Percentiles rank a stretch among this genome's conserved stretches.
Evolutionary conservation across 176 grass and related monocot species (phyloP).

Genomic region (Elaeis guineensis): DNA sequence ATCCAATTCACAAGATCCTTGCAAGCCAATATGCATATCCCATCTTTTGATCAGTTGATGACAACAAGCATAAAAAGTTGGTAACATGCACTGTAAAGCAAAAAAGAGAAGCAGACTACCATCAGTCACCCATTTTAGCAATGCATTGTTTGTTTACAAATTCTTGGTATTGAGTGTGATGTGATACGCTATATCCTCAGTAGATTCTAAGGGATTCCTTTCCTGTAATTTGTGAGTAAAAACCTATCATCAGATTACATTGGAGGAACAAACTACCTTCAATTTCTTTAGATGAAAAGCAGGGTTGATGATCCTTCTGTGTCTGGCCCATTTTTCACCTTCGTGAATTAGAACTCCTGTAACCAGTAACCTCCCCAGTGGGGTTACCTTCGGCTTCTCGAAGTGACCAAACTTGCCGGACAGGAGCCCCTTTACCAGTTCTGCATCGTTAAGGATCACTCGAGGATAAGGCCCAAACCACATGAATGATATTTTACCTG

Average conservation of each 20-base stretch:
- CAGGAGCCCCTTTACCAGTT: too few species aligned
- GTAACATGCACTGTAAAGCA: constrained; percentile 50
- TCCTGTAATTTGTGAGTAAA: too few species aligned
- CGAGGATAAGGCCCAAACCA: not conserved
- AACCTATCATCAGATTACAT: too few species aligned
- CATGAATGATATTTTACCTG: not conserved
- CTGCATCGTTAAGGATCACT: too few species aligned
- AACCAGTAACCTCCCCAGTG: constrained; percentile 19
- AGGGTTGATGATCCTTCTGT: constrained; percentile 72
- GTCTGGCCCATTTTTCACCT: constrained; percentile 61
- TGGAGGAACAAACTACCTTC: constrained; percentile 26
- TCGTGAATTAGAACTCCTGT: too few species aligned
- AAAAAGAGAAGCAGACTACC: not conserved
- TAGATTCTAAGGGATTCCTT: too few species aligned
- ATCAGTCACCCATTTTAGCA: too few species aligned
- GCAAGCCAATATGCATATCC: constrained; percentile 21
- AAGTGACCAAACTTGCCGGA: constrained; percentile 50
- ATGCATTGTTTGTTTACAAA: too few species aligned
- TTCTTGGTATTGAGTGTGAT: too few species aligned
- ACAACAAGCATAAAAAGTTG: constrained; percentile 43
- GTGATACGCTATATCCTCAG: too few species aligned
- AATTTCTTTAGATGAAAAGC: constrained; percentile 69
- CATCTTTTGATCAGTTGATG: constrained; percentile 41
- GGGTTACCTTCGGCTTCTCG: constrained; percentile 21
- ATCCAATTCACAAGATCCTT: constrained; percentile 43